Base-by-base conservation (phyloP, 345 rosid species). In the Corchorus capsularis region DNA sequence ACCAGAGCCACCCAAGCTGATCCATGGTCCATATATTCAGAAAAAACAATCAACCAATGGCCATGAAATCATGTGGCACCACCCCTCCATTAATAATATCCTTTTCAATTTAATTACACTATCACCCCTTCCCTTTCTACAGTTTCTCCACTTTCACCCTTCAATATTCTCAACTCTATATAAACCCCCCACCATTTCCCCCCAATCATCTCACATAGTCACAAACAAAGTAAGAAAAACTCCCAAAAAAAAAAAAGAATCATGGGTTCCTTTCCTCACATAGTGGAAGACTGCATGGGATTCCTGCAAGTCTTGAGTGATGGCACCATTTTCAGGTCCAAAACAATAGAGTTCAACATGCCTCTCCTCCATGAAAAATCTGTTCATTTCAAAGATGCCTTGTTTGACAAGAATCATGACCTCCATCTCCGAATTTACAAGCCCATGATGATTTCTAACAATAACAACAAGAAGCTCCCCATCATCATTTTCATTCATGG, bases 361-460 rank as follows among this genome's bases (percentile, higher is more conserved):
- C 83, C 87, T 46, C 22, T 73, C 15, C 45, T 86, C 64, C 8
- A 79, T 6, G 86, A 87, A 71, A 56, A 77, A 7, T 77, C 88
- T 10, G 82, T 89, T 71, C 52, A 82, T 75, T 87, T 83, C 85
- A 85, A 89, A 73, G 98, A 93, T 73, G 83, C 39, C 5, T 69
- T 87, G 75, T 93, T 77, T 52, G 82, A 93, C 86, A 77, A 80
- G 60, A 61, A 43, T 2, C 81, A 87, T 71, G 75, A 83, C 65
- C 94, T 93, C 68, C 76, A 82, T 55, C 96, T 93, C 69, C 94
- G 98, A 72, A 81, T 93, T 57, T 93, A 89, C 85, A 89, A 85
- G 74, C 87, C 91, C 70, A 15, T 16, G 35, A 8, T 49, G 63
- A 0, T 11, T 74, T 6, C 34, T 37, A 35, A 13, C 4, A 8